Evolutionary conservation across 768 basidiomycete species (phyloP), one percentile per base, ranked within the genome.

Genomic region (Psilocybe azurescens): DNA sequence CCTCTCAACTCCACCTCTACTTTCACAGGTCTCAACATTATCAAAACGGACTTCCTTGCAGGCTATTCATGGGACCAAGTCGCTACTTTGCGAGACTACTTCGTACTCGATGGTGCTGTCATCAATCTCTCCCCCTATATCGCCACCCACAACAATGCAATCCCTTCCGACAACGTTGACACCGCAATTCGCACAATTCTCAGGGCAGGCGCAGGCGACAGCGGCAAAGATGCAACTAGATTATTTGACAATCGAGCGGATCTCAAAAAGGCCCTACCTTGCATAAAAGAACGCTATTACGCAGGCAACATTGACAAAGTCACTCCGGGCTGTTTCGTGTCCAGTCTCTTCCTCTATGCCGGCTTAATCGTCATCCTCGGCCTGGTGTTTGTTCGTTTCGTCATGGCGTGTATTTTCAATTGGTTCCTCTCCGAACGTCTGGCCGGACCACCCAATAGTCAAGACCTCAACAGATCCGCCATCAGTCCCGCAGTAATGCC

Each of bases 281-380:
- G 97, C 75, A 81, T 99, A 56, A 81, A 83, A 56, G 79, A 93
- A 69, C 88, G 97, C 11, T 99, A 97, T 75, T 86, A 86, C 54
- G 96, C 95, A 0, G 97, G 97, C 20, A 91, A 92, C 72, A 98
- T 99, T 65, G 97, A 98, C 81, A 97, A 98, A 77, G 82, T 97
- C 71, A 90, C 95, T 0, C 94, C 97, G 5, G 97, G 97, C 7
- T 99, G 97, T 76, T 96, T 98, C 75, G 87, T 95, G 41, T 90
- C 95, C 33, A 84, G 87, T 50, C 81, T 99, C 29, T 87, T 99
- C 73, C 89, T 99, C 55, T 99, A 97, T 73, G 78, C 89, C 29
- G 93, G 94, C 59, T 84, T 99, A 60, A 86, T 94, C 74, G 88
- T 99, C 78, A 95, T 99, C 71, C 86, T 99, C 58, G 86, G 86